phyloP scores from a whole-genome alignment of 441 rosid genomes.

The Iberis amara region DNA sequence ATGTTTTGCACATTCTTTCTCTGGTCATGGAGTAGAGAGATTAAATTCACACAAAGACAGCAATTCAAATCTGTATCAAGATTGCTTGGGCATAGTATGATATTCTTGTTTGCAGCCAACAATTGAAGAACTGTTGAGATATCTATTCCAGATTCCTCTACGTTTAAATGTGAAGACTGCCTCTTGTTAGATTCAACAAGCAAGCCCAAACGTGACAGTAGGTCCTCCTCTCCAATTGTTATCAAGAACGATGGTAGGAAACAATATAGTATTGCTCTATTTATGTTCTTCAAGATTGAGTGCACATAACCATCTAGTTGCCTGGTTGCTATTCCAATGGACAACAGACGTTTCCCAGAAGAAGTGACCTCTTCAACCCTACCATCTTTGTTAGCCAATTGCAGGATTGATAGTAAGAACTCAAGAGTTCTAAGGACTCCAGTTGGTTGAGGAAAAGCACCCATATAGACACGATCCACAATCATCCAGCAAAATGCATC shows the following conservation, averaged over 20 bases:
- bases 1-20: constrained; percentile 69
- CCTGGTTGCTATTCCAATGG: constrained; percentile 69
- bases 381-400: constrained; percentile 90
- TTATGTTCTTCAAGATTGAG: constrained; percentile 81
- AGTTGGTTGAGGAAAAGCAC: constrained; percentile 83
- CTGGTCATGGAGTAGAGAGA: constrained; percentile 71
- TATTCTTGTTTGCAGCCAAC: constrained; percentile 74
- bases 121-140: constrained; percentile 71
- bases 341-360: constrained; percentile 73
- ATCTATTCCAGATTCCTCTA: constrained; percentile 66
- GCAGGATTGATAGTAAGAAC: constrained; percentile 85
- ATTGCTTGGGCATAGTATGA: constrained; percentile 88
- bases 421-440: constrained; percentile 69
- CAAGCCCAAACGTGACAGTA: constrained; percentile 62
- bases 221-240: constrained; percentile 76
- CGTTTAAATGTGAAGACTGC: constrained; percentile 35
- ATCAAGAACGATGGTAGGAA: constrained; percentile 83
- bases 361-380: constrained; percentile 82
- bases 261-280: constrained; percentile 75
- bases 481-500: constrained; percentile 92
- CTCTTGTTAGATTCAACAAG: constrained; percentile 56
- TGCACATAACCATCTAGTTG: constrained; percentile 82
- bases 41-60: constrained; percentile 79
- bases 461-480: constrained; percentile 89
- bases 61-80: constrained; percentile 84